phyloP scores from a whole-genome alignment of 2,329 filamentous ascomycete species.

The Lachnellula arida region DNA sequence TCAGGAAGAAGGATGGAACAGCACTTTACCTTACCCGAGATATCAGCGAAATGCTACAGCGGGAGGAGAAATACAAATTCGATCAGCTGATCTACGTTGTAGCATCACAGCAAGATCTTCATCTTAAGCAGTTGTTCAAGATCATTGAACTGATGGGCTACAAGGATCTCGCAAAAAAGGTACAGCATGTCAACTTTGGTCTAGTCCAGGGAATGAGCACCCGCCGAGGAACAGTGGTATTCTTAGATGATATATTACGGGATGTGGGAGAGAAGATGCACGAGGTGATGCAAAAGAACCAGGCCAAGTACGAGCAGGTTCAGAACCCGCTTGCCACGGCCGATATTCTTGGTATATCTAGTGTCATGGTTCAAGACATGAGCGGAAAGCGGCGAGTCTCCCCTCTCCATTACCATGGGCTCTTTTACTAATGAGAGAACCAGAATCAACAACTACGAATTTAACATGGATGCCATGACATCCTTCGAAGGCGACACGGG shows the following conservation, averaged over 20 bases:
- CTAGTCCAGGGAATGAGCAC: conserved; percentile 68
- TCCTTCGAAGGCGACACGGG: conserved; percentile 83
- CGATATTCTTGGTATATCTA: conserved; percentile 85
- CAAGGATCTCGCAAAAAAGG: conserved; percentile 61
- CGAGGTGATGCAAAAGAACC: conserved; percentile 90
- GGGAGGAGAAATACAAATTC: conserved; percentile 59
- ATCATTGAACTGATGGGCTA: conserved; percentile 68
- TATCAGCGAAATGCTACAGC: conserved; percentile 67
- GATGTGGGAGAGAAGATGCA: conserved; percentile 95
- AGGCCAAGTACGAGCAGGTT: conserved; percentile 85
- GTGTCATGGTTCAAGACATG: conserved; percentile 99
- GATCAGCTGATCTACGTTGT: conserved; percentile 81
- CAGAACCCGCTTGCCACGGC: conserved; percentile 76
- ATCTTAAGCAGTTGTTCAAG: conserved; percentile 72
- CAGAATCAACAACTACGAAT: conserved; percentile 62
- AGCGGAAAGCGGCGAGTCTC: conserved; percentile 73
- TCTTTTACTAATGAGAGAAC: conserved; percentile 1
- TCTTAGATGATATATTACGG: conserved; percentile 64
- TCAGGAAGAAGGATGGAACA: conserved; percentile 70
- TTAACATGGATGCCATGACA: conserved; percentile 78
- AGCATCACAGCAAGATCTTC: conserved; percentile 66
- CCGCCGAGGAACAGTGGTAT: conserved; percentile 69
- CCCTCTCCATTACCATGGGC: not conserved
- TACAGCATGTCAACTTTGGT: conserved; percentile 73
- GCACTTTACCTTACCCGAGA: conserved; percentile 75